Percentiles rank a stretch among this genome's conserved stretches.
phyloP scores from a whole-genome alignment of 768 basidiomycete genomes.

The Naganishia vishniacii region DNA sequence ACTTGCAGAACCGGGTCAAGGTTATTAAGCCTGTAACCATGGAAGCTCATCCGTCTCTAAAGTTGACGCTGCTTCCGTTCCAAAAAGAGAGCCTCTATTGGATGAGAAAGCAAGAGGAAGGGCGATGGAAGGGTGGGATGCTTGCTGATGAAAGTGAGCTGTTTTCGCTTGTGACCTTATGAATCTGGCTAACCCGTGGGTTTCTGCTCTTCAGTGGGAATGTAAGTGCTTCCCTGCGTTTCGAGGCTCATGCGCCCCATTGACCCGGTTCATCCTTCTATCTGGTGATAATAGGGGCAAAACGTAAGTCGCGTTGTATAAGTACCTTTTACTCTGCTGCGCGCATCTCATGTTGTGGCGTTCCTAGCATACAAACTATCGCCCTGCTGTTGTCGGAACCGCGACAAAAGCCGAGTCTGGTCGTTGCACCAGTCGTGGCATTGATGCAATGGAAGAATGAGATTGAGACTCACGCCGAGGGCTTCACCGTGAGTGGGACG shows the following conservation, averaged over 20 bases:
- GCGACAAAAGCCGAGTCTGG: conserved; percentile 71
- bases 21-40: conserved; percentile 64
- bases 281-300: conserved; percentile 32
- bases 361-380: conserved; percentile 83
- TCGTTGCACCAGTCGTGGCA: conserved; percentile 66
- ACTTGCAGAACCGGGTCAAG: conserved; percentile 62
- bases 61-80: conserved; percentile 82
- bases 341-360: conserved; percentile 9
- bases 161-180: background rate
- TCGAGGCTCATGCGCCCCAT: background rate
- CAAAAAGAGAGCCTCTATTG: conserved; percentile 90
- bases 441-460: conserved; percentile 88
- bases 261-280: background rate
- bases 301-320: conserved; percentile 47
- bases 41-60: conserved; percentile 74
- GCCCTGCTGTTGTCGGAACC: conserved; percentile 73
- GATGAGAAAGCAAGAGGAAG: conserved; percentile 90
- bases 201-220: conserved; percentile 55
- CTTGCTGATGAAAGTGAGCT: conserved; percentile 58
- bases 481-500: conserved; percentile 56
- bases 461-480: conserved; percentile 75
- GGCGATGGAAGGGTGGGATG: conserved; percentile 84
- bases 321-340: too few relatives aligned
- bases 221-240: conserved; percentile 33
- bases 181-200: conserved; percentile 1